These are phyloP conservation scores for Alternaria longipes DNA, from an alignment of 2,329 filamentous ascomycete genomes.

Conservation along the genomic window DNA sequence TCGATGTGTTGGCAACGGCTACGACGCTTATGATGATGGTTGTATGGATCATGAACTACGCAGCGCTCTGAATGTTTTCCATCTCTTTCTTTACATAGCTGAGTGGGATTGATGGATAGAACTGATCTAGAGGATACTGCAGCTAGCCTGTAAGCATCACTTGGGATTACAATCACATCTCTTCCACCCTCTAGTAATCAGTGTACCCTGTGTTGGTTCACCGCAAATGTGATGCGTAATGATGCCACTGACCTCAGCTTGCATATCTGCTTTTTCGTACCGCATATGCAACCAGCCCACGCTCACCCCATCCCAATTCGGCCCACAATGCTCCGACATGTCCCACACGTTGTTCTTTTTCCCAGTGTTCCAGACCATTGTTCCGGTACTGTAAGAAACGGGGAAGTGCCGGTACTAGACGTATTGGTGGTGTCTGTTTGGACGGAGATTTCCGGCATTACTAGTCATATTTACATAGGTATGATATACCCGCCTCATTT, in stretches of 20 bases:
- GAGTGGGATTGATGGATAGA: background rate
- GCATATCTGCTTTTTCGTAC: background rate
- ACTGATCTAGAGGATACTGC: background rate
- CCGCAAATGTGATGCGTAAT: constrained; percentile 1
- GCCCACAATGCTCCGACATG: background rate
- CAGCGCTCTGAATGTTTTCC: constrained; percentile 21
- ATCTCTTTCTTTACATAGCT: constrained; percentile 12
- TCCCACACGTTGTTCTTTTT: background rate
- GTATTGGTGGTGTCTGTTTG: background rate
- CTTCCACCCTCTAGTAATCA: background rate
- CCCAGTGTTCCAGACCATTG: background rate
- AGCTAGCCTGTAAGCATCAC: background rate
- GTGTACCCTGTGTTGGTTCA: constrained; percentile 6
- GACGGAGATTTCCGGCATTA: background rate
- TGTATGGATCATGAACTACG: constrained; percentile 21
- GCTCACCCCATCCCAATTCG: background rate
- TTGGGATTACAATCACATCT: background rate
- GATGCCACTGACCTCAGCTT: background rate
- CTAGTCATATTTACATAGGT: background rate
- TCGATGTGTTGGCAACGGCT: constrained; percentile 23
- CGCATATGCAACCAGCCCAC: background rate
- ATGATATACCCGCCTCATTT: background rate
- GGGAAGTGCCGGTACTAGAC: constrained; percentile 2
- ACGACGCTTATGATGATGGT: constrained; percentile 25
- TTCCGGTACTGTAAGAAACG: background rate